Percentiles rank a stretch among this genome's conserved stretches.
Evolutionary conservation across 305 asterid species (phyloP).

Genomic region (Ilex paraguariensis): DNA sequence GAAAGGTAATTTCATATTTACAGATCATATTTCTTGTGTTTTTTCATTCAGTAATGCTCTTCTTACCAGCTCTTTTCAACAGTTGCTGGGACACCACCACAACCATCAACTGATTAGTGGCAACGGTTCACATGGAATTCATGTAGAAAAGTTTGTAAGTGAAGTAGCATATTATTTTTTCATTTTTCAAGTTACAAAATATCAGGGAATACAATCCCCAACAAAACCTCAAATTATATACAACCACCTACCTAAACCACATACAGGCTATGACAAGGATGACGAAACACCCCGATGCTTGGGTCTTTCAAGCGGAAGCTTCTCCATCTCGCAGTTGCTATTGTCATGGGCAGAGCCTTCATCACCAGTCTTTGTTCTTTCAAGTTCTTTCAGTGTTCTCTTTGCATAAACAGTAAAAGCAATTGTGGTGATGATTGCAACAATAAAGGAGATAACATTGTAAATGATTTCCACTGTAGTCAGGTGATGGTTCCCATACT

Average conservation of each 20-base stretch:
- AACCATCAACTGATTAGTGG: too few species aligned
- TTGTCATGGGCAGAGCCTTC: slow-evolving; percentile 15
- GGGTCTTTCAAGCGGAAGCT: slow-evolving; percentile 31
- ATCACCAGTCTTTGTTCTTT: slow-evolving; percentile 27
- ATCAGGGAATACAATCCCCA: slow-evolving; percentile 15
- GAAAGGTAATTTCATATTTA: too few species aligned
- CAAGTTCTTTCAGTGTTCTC: slow-evolving; percentile 46
- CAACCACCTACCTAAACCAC: slow-evolving; percentile 14
- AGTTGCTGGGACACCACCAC: too few species aligned
- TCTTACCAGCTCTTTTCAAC: too few species aligned
- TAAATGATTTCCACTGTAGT: slow-evolving; percentile 56
- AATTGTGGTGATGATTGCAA: slow-evolving; percentile 46
- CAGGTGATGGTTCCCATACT: slow-evolving; percentile 51
- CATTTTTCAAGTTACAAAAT: slow-evolving; percentile 12
- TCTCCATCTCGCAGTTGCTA: slow-evolving; percentile 29
- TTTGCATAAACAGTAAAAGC: slow-evolving; percentile 62
- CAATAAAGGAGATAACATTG: slow-evolving; percentile 49
- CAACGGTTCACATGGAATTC: too few species aligned
- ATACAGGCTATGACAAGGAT: slow-evolving; percentile 13
- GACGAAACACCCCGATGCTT: slow-evolving; percentile 25
- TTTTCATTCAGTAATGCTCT: too few species aligned
- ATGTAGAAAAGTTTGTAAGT: too few species aligned
- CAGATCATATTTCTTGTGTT: too few species aligned
- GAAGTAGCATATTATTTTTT: too few species aligned
- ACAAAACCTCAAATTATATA: slow-evolving; percentile 20